Conservation (phyloP, 73 alveolate species). For the Paramecium primaurelia region DNA sequence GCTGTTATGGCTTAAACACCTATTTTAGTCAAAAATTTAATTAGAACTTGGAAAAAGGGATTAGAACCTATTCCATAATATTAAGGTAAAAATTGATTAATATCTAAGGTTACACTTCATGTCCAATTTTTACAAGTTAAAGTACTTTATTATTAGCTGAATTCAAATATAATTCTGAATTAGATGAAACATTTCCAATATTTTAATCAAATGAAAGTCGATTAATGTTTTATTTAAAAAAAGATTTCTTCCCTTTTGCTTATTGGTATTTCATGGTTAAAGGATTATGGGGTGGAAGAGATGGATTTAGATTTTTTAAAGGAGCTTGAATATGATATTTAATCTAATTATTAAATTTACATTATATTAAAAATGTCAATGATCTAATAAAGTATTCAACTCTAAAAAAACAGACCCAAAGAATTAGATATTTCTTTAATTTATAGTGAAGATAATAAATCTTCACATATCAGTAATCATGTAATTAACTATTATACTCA, state of each 20-base stretch:
- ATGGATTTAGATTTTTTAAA: slow-evolving; percentile 45
- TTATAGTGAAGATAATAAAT: neutral
- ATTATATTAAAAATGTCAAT: neutral
- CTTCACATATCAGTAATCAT: neutral
- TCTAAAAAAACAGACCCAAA: neutral
- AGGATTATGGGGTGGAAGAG: slow-evolving; percentile 84
- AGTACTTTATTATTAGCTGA: slow-evolving; percentile 77
- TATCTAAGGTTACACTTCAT: slow-evolving; percentile 79
- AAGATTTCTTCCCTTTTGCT: slow-evolving; percentile 79
- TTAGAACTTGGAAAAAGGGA: neutral
- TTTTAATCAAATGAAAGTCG: slow-evolving; percentile 69
- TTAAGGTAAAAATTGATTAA: neutral
- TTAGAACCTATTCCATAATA: neutral
- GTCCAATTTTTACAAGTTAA: slow-evolving; percentile 83
- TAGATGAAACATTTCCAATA: slow-evolving; percentile 74
- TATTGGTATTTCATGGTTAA: slow-evolving; percentile 70
- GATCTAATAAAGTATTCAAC: neutral
- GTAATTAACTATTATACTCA: neutral
- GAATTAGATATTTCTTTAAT: neutral
- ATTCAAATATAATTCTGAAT: slow-evolving; percentile 72
- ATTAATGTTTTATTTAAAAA: slow-evolving; percentile 68
- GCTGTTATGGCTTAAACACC: slow-evolving; percentile 83
- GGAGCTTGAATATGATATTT: neutral
- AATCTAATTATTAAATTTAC: neutral
- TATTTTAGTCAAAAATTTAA: slow-evolving; percentile 71